These are phyloP conservation scores for Populus euphratica DNA, from an alignment of 345 rosid genomes.

Conservation along the genomic window DNA sequence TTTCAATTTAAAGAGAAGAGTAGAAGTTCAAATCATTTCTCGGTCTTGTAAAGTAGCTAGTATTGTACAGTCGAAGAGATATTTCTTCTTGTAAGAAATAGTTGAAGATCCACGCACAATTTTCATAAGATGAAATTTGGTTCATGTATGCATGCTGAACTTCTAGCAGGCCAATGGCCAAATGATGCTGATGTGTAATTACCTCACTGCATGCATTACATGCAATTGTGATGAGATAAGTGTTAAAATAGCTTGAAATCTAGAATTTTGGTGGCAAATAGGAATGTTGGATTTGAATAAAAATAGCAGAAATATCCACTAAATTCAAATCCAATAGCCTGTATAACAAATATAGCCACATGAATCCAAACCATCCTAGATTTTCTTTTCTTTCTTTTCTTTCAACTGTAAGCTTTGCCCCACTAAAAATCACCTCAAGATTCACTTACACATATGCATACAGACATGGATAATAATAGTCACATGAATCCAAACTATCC, in stretches of 20 bases:
- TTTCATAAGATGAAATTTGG: background rate
- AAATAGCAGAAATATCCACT: background rate
- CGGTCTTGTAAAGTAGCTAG: background rate
- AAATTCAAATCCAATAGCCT: background rate
- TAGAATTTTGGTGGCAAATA: no score
- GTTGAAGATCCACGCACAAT: background rate
- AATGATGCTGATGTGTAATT: background rate
- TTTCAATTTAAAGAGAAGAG: background rate
- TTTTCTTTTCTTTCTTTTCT: background rate
- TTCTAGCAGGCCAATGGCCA: background rate
- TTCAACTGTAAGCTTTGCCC: background rate
- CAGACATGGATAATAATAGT: background rate
- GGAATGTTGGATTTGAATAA: no score
- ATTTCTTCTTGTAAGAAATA: no score
- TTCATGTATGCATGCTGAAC: background rate
- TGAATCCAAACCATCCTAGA: background rate
- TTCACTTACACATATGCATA: background rate
- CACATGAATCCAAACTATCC: slow-evolving; percentile 2
- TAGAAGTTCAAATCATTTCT: background rate
- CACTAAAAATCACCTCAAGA: background rate
- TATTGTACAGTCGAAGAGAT: no score
- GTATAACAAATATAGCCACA: background rate
- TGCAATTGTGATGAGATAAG: background rate
- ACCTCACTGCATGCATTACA: background rate
- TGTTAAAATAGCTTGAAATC: no score